phyloP scores from a whole-genome alignment of 2,329 filamentous ascomycete genomes.

The Lithohypha guttulata region DNA sequence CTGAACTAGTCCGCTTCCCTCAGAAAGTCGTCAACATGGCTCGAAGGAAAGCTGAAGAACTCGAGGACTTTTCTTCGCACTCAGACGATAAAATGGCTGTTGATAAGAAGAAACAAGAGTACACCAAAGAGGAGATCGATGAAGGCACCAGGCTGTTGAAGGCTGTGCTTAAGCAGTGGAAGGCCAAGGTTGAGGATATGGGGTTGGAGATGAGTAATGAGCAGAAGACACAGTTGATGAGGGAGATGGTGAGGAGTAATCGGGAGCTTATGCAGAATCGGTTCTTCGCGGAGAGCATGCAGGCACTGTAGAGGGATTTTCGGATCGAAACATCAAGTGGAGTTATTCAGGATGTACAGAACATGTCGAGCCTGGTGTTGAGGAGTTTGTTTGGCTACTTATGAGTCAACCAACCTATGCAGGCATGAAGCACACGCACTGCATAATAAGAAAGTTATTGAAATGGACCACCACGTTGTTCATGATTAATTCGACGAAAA shows the following conservation, averaged over 20 bases:
- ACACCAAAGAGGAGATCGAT: constrained; percentile 77
- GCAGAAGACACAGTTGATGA: constrained; percentile 68
- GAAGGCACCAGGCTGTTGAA: constrained; percentile 79
- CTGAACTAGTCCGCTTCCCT: constrained; percentile 90
- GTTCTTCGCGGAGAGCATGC: constrained; percentile 38
- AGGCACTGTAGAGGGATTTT: too few relatives aligned
- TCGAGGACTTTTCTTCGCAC: constrained; percentile 86
- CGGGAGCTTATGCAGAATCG: constrained; percentile 50
- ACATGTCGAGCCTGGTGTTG: too few relatives aligned
- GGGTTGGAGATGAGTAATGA: constrained; percentile 51
- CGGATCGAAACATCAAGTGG: too few relatives aligned
- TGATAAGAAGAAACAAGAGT: constrained; percentile 39
- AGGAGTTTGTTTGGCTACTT: too few relatives aligned
- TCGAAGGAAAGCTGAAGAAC: constrained; percentile 94
- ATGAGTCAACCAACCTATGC: too few relatives aligned
- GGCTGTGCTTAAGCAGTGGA: constrained; percentile 73
- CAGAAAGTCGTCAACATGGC: constrained; percentile 98
- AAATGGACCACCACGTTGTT: too few relatives aligned
- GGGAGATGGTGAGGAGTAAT: constrained; percentile 66
- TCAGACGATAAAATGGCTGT: constrained; percentile 46
- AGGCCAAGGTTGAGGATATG: constrained; percentile 56
- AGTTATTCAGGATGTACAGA: too few relatives aligned
- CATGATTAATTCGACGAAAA: too few relatives aligned
- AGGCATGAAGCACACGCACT: too few relatives aligned
- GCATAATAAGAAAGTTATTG: too few relatives aligned